These are phyloP conservation scores for Neobulgaria alba DNA, from an alignment of 2,329 filamentous ascomycete species.

Conservation along the genomic window DNA sequence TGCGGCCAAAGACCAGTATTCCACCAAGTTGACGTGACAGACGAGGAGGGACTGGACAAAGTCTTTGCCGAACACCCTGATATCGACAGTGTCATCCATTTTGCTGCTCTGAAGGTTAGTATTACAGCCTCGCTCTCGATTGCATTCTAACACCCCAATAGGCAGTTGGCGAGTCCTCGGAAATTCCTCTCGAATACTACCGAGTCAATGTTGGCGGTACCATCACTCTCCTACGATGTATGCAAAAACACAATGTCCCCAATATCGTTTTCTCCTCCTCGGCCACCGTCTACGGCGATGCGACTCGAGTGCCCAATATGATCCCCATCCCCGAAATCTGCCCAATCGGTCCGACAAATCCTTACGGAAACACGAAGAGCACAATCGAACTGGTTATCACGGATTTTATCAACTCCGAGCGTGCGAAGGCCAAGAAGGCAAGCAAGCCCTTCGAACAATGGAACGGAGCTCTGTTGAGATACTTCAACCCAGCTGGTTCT, in stretches of 20 bases:
- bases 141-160: constrained; percentile 30
- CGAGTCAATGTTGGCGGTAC: constrained; percentile 92
- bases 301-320: constrained; percentile 93
- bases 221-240: constrained; percentile 74
- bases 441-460: constrained; percentile 72
- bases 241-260: constrained; percentile 82
- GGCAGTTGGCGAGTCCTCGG: constrained; percentile 91
- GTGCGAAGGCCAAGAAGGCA: constrained; percentile 71
- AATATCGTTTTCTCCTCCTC: constrained; percentile 99
- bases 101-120: constrained; percentile 83
- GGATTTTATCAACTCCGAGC: constrained; percentile 81
- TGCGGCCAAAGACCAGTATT: constrained; percentile 80
- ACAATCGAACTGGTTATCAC: constrained; percentile 87
- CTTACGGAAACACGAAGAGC: constrained; percentile 94
- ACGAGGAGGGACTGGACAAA: constrained; percentile 73
- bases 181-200: constrained; percentile 97
- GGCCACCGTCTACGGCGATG: constrained; percentile 96
- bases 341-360: constrained; percentile 93
- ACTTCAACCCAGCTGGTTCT: constrained; percentile 95
- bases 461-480: constrained; percentile 88
- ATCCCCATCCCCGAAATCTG: constrained; percentile 97
- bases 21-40: constrained; percentile 79
- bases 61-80: constrained; percentile 84
- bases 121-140: not conserved
- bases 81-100: constrained; percentile 98